Conservation (phyloP, 1,284 basidiomycete genomes). For the Leccinum huronense region DNA sequence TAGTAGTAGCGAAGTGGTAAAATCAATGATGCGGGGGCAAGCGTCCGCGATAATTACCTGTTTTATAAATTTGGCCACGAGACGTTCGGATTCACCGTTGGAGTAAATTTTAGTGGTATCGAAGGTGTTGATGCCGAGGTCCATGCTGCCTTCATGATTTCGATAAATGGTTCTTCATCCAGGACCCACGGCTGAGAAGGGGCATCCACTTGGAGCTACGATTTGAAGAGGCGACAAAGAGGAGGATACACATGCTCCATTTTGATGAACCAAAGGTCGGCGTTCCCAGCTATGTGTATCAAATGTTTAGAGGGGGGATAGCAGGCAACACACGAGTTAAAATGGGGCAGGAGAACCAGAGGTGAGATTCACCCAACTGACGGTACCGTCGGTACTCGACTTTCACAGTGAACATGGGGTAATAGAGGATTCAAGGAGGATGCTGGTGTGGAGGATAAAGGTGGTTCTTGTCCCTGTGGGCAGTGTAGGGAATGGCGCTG, state of each 20-base stretch:
- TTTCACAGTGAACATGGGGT: constrained; percentile 7
- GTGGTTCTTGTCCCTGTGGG: too few species aligned
- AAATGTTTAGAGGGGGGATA: not conserved
- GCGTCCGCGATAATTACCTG: not conserved
- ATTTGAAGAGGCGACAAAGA: not conserved
- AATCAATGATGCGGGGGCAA: not conserved
- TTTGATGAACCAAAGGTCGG: not conserved
- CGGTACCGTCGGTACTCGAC: not conserved
- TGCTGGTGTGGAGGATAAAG: too few species aligned
- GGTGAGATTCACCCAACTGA: not conserved
- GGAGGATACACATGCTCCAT: not conserved
- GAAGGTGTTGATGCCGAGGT: not conserved
- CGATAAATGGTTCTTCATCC: not conserved
- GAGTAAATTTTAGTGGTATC: not conserved
- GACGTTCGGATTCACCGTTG: not conserved
- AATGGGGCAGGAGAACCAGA: not conserved
- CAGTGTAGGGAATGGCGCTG: too few species aligned
- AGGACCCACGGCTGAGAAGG: not conserved
- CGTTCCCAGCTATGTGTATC: not conserved
- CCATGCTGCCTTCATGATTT: not conserved
- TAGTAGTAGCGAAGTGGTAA: not conserved
- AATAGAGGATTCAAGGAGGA: too few species aligned
- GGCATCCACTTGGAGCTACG: not conserved
- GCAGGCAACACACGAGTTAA: not conserved
- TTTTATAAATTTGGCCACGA: not conserved